Conservation (phyloP, 495 filamentous ascomycete species). For the Jackrogersella minutella region DNA sequence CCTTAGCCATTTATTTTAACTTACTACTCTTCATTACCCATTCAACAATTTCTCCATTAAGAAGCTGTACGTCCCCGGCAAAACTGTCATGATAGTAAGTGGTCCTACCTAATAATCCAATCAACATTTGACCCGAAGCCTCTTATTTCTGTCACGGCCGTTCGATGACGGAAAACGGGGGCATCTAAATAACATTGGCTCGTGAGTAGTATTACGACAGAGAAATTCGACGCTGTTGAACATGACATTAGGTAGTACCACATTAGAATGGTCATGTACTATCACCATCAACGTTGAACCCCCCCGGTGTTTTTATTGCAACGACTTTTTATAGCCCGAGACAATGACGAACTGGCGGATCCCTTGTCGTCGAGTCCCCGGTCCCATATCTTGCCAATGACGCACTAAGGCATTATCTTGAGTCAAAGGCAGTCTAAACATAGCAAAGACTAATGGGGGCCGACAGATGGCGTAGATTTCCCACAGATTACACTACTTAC, state of each 20-base stretch:
- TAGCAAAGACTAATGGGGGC: background rate
- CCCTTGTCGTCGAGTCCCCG: constrained; percentile 3
- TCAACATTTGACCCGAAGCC: background rate
- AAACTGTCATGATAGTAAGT: constrained; percentile 7
- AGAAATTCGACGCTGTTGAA: constrained; percentile 12
- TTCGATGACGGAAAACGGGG: constrained; percentile 11
- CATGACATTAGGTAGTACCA: constrained; percentile 16
- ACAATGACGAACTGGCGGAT: constrained; percentile 4
- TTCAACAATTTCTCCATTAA: constrained; percentile 13
- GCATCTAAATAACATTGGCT: constrained; percentile 4
- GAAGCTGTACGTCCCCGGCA: constrained; percentile 8
- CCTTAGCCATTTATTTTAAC: background rate
- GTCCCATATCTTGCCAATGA: constrained; percentile 4
- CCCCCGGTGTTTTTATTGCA: background rate
- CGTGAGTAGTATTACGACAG: background rate
- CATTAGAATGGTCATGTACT: constrained; percentile 5
- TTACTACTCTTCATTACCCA: constrained; percentile 1
- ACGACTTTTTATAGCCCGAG: background rate
- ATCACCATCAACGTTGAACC: constrained; percentile 5
- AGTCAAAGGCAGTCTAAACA: background rate
- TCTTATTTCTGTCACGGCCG: constrained; percentile 12
- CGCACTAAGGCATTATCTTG: background rate
- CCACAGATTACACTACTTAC: constrained; percentile 8
- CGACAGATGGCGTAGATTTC: constrained; percentile 5
- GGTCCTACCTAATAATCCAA: constrained; percentile 17